Base-by-base conservation (phyloP, 495 filamentous ascomycete genomes). In the Penicillium lagena region DNA sequence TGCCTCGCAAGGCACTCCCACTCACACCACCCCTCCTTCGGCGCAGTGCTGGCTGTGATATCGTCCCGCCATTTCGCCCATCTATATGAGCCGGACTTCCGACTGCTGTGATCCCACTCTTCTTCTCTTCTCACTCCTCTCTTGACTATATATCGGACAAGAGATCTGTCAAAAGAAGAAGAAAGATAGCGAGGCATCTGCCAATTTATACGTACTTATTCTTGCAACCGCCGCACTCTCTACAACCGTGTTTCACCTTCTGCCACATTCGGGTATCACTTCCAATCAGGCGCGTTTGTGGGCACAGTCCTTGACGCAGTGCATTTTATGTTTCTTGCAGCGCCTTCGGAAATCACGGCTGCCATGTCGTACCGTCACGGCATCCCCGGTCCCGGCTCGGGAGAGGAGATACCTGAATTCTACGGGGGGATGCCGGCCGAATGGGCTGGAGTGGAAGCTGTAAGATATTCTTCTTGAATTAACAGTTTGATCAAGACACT, bases 1-100 rank as follows among this genome's bases (percentile, higher is more conserved):
- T 67, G 61, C 64, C 67, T 69, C 47, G 61, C 60, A 53, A 68
- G 64, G 63, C 65, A 61, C 50, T 58, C 49, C 57, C 22, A 22
- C 22, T 4, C 22, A 22, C 22, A 22, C 4, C 22, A 22, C 4
- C 22, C 22, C 22, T 6, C 22, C 2, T 4, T 22, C 22, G 22
- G 22, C 22, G 22, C 22, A 50, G 41, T 51, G 51, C 37, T 52
- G 42, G 51, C 49, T 46, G 58, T 62, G 54, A 64, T 62, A 57
- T 62, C 54, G 42, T 48, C 40, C 46, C 22, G 22, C 22, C 22
- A 22, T 22, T 6, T 22, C 22, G 22, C 22, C 22, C 22, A 22
- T 22, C 22, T 22, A 22, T 22, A 22, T 22, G 22, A 22, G 4
- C 22, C 22, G 22, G 22, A 22, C 22, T 22, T 22, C 22, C 22